A percentile compares a stretch with the other conserved stretches of the same genome.
Conservation (phyloP, 106 monocot genomes). For the Triglochin maritima region DNA sequence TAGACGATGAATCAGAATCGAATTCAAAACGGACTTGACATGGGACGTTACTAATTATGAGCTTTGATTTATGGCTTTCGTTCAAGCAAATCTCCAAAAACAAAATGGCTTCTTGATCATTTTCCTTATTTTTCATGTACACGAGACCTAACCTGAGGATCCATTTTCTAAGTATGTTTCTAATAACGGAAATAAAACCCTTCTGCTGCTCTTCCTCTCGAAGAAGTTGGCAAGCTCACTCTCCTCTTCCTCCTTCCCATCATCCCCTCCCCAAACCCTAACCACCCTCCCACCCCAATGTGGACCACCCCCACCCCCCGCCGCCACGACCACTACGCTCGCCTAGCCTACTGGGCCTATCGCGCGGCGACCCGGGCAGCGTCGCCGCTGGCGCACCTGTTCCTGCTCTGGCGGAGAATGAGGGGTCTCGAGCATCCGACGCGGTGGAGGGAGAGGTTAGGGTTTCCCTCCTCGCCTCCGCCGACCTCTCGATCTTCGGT, state of each 20-base stretch:
- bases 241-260: neutral
- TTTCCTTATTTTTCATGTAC: no score
- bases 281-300: neutral
- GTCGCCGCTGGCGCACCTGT: constrained; percentile 33
- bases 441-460: constrained; percentile 75
- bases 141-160: no score
- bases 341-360: constrained; percentile 42
- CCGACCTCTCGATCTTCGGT: constrained; percentile 39
- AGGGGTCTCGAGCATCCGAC: constrained; percentile 59
- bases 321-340: neutral
- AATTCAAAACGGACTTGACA: no score
- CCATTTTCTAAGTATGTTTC: no score
- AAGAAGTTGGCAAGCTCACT: neutral
- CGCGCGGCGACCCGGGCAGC: constrained; percentile 28
- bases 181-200: neutral
- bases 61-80: no score
- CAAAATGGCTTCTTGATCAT: no score
- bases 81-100: no score
- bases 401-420: constrained; percentile 43
- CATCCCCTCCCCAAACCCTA: neutral
- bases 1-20: no score
- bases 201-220: neutral
- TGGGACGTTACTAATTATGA: no score
- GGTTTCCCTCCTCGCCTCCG: constrained; percentile 47
- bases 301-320: neutral